phyloP scores from a whole-genome alignment of 2,329 filamentous ascomycete species.

The Aspergillus fructus region DNA sequence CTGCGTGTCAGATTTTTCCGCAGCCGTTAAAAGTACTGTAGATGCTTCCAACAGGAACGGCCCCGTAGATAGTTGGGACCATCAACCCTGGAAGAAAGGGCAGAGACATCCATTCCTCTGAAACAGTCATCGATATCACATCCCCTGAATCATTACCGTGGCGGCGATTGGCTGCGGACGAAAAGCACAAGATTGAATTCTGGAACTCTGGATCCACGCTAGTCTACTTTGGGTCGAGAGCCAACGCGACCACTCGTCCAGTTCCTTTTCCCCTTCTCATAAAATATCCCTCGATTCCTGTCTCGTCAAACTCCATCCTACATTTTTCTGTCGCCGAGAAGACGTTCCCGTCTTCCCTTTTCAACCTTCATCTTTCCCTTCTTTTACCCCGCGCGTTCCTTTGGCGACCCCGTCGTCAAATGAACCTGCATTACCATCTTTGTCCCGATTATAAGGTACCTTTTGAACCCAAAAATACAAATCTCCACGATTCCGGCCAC shows the following conservation, averaged over 20 bases:
- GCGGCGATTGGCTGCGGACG: slow-evolving; percentile 3
- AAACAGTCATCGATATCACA: slow-evolving; percentile 3
- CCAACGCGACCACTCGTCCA: slow-evolving; percentile 14
- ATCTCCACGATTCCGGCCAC: background rate
- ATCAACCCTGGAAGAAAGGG: background rate
- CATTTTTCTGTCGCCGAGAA: slow-evolving; percentile 1
- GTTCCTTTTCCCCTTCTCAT: slow-evolving; percentile 14
- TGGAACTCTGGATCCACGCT: slow-evolving; percentile 19
- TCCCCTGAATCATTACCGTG: slow-evolving; percentile 2
- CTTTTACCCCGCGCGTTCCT: slow-evolving; percentile 67
- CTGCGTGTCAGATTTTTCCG: background rate
- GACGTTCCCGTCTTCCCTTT: slow-evolving; percentile 1
- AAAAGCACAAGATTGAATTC: slow-evolving; percentile 11
- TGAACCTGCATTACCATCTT: slow-evolving; percentile 85
- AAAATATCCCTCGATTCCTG: slow-evolving; percentile 19
- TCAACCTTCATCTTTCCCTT: slow-evolving; percentile 5
- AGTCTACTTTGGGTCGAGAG: slow-evolving; percentile 11
- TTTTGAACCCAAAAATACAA: background rate
- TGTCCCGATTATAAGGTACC: slow-evolving; percentile 63
- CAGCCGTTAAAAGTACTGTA: background rate
- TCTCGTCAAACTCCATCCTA: slow-evolving; percentile 6
- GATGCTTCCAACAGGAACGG: background rate
- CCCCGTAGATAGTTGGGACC: background rate
- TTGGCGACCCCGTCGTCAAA: slow-evolving; percentile 94
- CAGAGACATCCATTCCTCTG: background rate